Percentiles rank a stretch among this genome's conserved stretches.
Conservation (phyloP, 805 yeast species). For the Candida corydali region DNA sequence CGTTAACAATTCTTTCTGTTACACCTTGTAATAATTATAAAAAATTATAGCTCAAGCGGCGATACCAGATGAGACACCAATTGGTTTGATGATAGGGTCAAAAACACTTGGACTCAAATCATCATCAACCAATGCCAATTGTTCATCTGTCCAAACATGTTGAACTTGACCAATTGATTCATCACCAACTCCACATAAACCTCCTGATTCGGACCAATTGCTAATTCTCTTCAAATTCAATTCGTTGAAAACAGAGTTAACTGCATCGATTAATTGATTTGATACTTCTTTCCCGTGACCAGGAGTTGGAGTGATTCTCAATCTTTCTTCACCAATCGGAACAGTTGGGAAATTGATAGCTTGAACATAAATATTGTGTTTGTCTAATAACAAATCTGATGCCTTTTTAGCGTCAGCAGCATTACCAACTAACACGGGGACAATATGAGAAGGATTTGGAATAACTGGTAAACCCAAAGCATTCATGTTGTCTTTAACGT, state of each 20-base stretch:
- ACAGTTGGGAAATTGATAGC: slow-evolving; percentile 99
- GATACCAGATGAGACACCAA: slow-evolving; percentile 74
- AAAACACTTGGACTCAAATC: slow-evolving; percentile 66
- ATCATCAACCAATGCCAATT: slow-evolving; percentile 57
- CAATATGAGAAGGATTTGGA: slow-evolving; percentile 97
- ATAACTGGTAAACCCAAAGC: slow-evolving; percentile 86
- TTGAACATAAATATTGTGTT: slow-evolving; percentile 89
- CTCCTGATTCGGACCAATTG: slow-evolving; percentile 80
- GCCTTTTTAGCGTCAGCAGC: slow-evolving; percentile 91
- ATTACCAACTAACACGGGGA: slow-evolving; percentile 91
- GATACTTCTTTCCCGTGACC: slow-evolving; percentile 81
- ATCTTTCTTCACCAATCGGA: slow-evolving; percentile 90
- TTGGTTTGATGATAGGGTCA: slow-evolving; percentile 57
- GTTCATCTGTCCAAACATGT: slow-evolving; percentile 87
- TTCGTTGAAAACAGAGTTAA: slow-evolving; percentile 76
- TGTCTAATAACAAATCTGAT: slow-evolving; percentile 79
- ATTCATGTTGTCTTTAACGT: slow-evolving; percentile 70
- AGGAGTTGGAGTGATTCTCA: slow-evolving; percentile 98
- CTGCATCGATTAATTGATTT: slow-evolving; percentile 70
- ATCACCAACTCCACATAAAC: slow-evolving; percentile 87
- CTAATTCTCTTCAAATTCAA: slow-evolving; percentile 68
- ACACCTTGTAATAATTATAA: neutral
- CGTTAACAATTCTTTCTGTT: neutral
- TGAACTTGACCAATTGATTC: slow-evolving; percentile 36
- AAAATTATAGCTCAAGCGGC: neutral